These are phyloP conservation scores for Arctium minus DNA, from an alignment of 129 eudicot species.

Conservation along the genomic window DNA sequence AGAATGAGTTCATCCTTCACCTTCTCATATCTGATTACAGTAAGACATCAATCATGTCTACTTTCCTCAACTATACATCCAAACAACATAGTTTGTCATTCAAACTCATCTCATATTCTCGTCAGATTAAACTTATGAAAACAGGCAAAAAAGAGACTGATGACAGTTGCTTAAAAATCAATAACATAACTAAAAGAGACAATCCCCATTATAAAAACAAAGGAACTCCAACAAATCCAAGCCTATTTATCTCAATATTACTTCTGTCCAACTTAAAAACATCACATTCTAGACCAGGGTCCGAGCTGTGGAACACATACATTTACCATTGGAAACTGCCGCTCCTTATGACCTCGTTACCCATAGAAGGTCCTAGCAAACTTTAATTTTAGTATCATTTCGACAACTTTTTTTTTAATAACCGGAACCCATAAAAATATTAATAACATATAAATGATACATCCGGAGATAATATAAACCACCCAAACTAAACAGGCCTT, in stretches of 20 bases:
- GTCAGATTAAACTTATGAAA: neutral
- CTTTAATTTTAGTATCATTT: neutral
- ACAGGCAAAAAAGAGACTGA: neutral
- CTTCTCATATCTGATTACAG: conserved; percentile 35
- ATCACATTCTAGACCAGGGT: too few species aligned
- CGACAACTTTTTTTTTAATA: too few species aligned
- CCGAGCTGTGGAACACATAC: too few species aligned
- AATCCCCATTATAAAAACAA: neutral
- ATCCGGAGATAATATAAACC: too few species aligned
- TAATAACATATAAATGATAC: too few species aligned
- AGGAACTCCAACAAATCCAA: too few species aligned
- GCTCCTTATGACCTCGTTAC: too few species aligned
- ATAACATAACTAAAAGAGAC: neutral
- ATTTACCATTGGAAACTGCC: too few species aligned
- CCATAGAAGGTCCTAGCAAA: neutral
- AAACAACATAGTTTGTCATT: neutral
- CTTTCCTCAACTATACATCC: conserved; percentile 28
- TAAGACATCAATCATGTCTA: conserved; percentile 35
- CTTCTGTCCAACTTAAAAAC: too few species aligned
- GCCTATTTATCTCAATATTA: too few species aligned
- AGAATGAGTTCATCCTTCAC: conserved; percentile 18
- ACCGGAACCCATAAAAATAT: too few species aligned
- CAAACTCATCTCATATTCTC: neutral
- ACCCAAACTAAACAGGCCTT: too few species aligned
- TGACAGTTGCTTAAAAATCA: neutral